phyloP scores from a whole-genome alignment of 495 filamentous ascomycete species.

The Physcia stellaris region DNA sequence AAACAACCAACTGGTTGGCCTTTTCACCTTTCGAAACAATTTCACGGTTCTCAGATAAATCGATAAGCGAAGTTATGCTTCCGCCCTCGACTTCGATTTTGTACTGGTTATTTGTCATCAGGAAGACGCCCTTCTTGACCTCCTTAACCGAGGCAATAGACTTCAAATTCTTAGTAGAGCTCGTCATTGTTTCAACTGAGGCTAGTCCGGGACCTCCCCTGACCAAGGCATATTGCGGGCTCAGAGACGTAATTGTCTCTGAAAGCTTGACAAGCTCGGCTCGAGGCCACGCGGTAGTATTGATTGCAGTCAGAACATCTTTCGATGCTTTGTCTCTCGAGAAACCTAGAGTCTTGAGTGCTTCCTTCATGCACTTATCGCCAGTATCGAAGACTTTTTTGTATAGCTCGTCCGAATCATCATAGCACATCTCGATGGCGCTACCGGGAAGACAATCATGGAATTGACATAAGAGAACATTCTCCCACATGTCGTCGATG shows the following conservation, averaged over 20 bases:
- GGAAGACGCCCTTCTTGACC: slow-evolving; percentile 53
- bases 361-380: slow-evolving; percentile 51
- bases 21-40: slow-evolving; percentile 65
- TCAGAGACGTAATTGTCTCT: slow-evolving; percentile 15
- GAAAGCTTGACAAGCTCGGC: slow-evolving; percentile 55
- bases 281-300: slow-evolving; percentile 75
- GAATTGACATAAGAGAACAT: slow-evolving; percentile 76
- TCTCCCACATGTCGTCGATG: slow-evolving; percentile 91
- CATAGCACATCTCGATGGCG: slow-evolving; percentile 92
- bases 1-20: slow-evolving; percentile 86
- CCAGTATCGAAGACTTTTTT: slow-evolving; percentile 68
- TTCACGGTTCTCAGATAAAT: slow-evolving; percentile 56
- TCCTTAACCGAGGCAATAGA: slow-evolving; percentile 49
- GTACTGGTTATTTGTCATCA: slow-evolving; percentile 63
- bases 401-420: slow-evolving; percentile 83
- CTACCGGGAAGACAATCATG: slow-evolving; percentile 96
- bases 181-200: slow-evolving; percentile 33
- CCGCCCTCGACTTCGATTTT: slow-evolving; percentile 59
- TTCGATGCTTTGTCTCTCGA: slow-evolving; percentile 15
- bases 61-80: slow-evolving; percentile 68
- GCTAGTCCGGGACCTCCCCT: slow-evolving; percentile 32
- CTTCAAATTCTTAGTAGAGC: slow-evolving; percentile 18
- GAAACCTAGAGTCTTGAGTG: slow-evolving; percentile 53
- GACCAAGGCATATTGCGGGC: slow-evolving; percentile 33
- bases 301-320: slow-evolving; percentile 39